Evolutionary conservation across 306 rosid genomes (phyloP).

Genomic region (Gastrolobium bilobum): DNA sequence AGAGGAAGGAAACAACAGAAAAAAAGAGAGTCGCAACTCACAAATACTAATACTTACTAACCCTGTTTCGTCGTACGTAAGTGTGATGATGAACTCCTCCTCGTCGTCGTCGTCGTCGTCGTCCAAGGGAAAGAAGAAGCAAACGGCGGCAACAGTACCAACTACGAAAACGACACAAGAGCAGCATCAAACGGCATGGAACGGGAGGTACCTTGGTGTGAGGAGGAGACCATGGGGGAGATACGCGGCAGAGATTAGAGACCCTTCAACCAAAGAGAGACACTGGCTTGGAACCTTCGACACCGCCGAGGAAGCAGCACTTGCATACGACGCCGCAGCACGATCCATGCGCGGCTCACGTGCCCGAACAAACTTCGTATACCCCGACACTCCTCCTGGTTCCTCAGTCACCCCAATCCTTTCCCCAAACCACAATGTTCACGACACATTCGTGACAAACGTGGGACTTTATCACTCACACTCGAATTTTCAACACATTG

Average conservation of each 20-base stretch:
- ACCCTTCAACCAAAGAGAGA: slow-evolving; percentile 66
- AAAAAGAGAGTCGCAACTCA: background rate
- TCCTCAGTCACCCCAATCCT: slow-evolving; percentile 63
- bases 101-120: slow-evolving; percentile 7
- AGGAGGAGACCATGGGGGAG: slow-evolving; percentile 71
- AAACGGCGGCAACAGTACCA: slow-evolving; percentile 37
- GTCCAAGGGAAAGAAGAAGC: slow-evolving; percentile 57
- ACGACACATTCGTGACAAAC: background rate
- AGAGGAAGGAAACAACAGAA: slow-evolving; percentile 48
- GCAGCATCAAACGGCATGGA: slow-evolving; percentile 53
- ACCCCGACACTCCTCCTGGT: slow-evolving; percentile 59
- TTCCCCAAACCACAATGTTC: slow-evolving; percentile 52
- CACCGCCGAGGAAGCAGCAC: slow-evolving; percentile 71
- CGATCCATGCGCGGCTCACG: slow-evolving; percentile 69
- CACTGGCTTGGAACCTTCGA: slow-evolving; percentile 71
- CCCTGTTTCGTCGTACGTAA: no score
- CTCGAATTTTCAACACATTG: no score
- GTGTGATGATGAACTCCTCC: no score
- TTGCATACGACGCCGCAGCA: slow-evolving; percentile 68
- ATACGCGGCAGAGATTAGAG: slow-evolving; percentile 68
- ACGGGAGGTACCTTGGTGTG: slow-evolving; percentile 67
- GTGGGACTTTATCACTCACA: no score
- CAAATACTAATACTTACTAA: no score
- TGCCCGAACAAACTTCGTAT: slow-evolving; percentile 68
- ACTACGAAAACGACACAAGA: slow-evolving; percentile 29